Conservation (phyloP, 2,329 filamentous ascomycete species). For the Alternaria longipes region DNA sequence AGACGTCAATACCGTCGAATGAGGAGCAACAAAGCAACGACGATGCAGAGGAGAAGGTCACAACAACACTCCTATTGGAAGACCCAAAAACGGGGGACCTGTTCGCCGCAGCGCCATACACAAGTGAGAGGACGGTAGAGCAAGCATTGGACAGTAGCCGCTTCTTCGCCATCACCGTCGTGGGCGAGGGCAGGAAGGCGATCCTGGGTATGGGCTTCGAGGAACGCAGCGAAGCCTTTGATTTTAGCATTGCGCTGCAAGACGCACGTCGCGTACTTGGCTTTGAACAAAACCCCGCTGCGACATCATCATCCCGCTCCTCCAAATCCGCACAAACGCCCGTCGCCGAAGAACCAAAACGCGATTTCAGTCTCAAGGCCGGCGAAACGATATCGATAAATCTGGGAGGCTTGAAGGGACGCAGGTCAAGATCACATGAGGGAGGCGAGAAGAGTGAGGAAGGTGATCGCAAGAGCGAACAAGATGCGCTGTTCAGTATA, state of each 20-base stretch:
- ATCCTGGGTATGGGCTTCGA: conserved; percentile 87
- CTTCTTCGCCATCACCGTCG: conserved; percentile 85
- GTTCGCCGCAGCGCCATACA: conserved; percentile 86
- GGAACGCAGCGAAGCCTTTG: conserved; percentile 84
- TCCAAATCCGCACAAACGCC: conserved; percentile 10
- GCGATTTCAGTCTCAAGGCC: conserved; percentile 86
- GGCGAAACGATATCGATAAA: conserved; percentile 89
- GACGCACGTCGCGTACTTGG: conserved; percentile 77
- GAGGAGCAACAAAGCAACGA: conserved; percentile 42
- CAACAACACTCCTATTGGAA: conserved; percentile 80
- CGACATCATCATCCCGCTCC: conserved; percentile 9
- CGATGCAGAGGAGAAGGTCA: conserved; percentile 65
- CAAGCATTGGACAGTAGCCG: conserved; percentile 80
- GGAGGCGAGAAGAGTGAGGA: conserved; percentile 52
- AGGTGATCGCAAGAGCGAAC: conserved; percentile 50
- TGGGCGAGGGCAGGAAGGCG: conserved; percentile 79
- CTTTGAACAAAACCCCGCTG: conserved; percentile 58
- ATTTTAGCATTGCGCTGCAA: conserved; percentile 82
- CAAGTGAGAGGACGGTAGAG: conserved; percentile 71
- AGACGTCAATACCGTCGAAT: conserved; percentile 68
- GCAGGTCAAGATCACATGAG: conserved; percentile 51
- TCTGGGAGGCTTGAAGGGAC: conserved; percentile 67
- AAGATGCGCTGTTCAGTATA: conserved; percentile 72
- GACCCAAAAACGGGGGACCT: conserved; percentile 76
- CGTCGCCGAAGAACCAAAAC: conserved; percentile 63